These are phyloP conservation scores for Podospora pseudocomata DNA, from an alignment of 495 filamentous ascomycete species.

Conservation along the genomic window DNA sequence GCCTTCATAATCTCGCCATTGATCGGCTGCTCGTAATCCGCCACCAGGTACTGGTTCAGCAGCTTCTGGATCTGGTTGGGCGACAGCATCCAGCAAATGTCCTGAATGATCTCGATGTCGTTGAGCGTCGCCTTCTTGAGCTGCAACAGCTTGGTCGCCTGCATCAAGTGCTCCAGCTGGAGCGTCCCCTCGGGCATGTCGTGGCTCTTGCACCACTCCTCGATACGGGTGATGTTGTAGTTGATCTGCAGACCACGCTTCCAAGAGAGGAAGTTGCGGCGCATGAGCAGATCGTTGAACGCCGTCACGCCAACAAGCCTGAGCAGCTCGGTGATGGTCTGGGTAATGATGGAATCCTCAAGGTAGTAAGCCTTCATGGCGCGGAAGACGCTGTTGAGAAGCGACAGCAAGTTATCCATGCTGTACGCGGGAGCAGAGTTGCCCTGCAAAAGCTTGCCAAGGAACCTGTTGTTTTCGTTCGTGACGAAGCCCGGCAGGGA, in stretches of 20 bases:
- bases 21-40: conserved; percentile 98
- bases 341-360: conserved; percentile 91
- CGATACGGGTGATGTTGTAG: conserved; percentile 99
- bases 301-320: conserved; percentile 94
- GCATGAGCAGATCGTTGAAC: conserved; percentile 97
- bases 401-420: conserved; percentile 97
- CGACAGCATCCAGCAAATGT: conserved; percentile 99
- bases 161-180: conserved; percentile 98
- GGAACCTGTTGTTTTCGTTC: conserved; percentile 94
- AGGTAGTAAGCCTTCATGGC: conserved; percentile 98
- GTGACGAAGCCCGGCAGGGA: conserved; percentile 98
- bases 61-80: conserved; percentile 99
- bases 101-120: conserved; percentile 99
- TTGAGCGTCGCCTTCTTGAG: conserved; percentile 98
- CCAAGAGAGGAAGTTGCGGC: conserved; percentile 98
- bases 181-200: conserved; percentile 99
- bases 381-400: conserved; percentile 95
- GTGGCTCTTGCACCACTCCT: conserved; percentile 99
- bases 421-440: conserved; percentile 89
- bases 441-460: conserved; percentile 88
- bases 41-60: conserved; percentile 96
- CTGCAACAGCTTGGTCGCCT: conserved; percentile 98
- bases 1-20: conserved; percentile 99
- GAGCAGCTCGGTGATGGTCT: conserved; percentile 91
- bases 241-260: conserved; percentile 99